phyloP scores from a whole-genome alignment of 768 basidiomycete species.

The Suillus brevipes region DNA sequence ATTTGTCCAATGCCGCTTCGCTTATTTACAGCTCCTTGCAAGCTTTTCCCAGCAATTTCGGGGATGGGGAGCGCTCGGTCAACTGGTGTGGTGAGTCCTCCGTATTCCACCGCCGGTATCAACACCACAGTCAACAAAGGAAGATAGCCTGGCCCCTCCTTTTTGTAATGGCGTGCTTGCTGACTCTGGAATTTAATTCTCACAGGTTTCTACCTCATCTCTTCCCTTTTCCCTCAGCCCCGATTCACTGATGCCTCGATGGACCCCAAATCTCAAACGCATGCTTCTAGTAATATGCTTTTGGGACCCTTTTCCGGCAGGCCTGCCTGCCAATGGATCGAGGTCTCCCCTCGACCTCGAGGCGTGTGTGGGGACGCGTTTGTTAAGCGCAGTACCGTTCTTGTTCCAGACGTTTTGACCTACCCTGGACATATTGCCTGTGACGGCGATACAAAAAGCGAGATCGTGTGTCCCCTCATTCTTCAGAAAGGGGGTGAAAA shows the following conservation, averaged over 20 bases:
- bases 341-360: constrained; percentile 48
- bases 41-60: constrained; percentile 67
- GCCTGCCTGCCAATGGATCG: constrained; percentile 88
- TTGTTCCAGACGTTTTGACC: constrained; percentile 76
- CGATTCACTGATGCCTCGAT: constrained; percentile 17
- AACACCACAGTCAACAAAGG: background rate
- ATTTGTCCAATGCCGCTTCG: constrained; percentile 81
- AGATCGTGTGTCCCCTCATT: constrained; percentile 83
- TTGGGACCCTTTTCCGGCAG: constrained; percentile 89
- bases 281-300: constrained; percentile 39
- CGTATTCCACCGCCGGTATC: background rate
- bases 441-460: constrained; percentile 86
- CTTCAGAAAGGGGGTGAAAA: constrained; percentile 31
- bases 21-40: constrained; percentile 77
- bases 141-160: background rate
- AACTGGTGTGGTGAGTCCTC: constrained; percentile 89
- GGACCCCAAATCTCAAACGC: constrained; percentile 6
- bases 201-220: constrained; percentile 83
- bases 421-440: constrained; percentile 96
- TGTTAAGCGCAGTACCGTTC: constrained; percentile 49
- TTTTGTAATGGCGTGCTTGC: constrained; percentile 5
- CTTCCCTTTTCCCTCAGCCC: constrained; percentile 59
- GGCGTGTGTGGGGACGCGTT: constrained; percentile 89
- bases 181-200: constrained; percentile 21
- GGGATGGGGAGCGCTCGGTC: constrained; percentile 60